Conservation (phyloP, 2,329 filamentous ascomycete species). For the Endoconidiophora laricicola region DNA sequence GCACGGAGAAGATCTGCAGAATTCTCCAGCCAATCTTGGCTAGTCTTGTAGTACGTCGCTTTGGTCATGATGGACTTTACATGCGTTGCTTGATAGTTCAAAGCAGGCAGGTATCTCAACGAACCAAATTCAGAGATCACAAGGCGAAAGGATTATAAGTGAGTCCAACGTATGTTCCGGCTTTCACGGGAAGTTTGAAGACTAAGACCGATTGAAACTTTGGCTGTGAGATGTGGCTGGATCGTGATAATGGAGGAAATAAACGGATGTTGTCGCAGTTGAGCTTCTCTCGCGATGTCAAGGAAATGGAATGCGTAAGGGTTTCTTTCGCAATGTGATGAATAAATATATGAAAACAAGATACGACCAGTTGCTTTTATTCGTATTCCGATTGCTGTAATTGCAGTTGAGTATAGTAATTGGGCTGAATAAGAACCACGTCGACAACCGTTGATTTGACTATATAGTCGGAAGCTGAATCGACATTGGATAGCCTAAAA, state of each 20-base stretch:
- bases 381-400: no score
- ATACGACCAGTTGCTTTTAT: no score
- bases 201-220: not conserved
- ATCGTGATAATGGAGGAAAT: not conserved
- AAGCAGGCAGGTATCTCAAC: not conserved
- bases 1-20: conserved; percentile 75
- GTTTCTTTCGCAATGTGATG: no score
- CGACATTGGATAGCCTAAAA: not conserved
- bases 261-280: no score
- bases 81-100: not conserved
- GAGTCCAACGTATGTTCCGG: no score
- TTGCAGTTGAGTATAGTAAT: not conserved
- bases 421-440: not conserved
- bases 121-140: not conserved
- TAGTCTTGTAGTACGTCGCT: conserved; percentile 58
- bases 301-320: no score
- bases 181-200: no score
- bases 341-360: no score
- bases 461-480: not conserved
- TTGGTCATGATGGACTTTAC: conserved; percentile 10
- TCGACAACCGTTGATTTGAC: not conserved
- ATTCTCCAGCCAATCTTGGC: conserved; percentile 82
- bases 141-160: not conserved
- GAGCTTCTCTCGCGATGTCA: no score
- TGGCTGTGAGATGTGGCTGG: not conserved